Percentiles rank a stretch among this genome's conserved stretches.
Conservation (phyloP, 2,329 filamentous ascomycete genomes). For the Aureobasidium pullulans region DNA sequence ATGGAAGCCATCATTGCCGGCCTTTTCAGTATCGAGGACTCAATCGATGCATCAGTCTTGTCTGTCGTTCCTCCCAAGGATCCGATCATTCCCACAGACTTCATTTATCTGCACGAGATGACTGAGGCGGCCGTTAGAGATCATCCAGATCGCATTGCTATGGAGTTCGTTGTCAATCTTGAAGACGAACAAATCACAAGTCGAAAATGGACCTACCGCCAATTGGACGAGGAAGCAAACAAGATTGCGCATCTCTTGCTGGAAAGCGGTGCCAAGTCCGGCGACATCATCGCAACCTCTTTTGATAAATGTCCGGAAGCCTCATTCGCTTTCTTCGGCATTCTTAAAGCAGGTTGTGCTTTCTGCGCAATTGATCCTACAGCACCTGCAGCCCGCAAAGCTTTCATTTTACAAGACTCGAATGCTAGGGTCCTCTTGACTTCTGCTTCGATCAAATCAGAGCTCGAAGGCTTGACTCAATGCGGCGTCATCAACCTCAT, state of each 20-base stretch:
- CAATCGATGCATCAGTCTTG: constrained; percentile 41
- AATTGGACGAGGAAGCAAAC: constrained; percentile 66
- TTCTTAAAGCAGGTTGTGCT: constrained; percentile 73
- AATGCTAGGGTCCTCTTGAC: constrained; percentile 55
- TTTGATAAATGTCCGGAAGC: constrained; percentile 83
- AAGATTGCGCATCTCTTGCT: constrained; percentile 60
- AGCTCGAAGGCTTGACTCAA: constrained; percentile 1
- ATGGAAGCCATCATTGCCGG: constrained; percentile 60
- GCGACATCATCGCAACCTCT: constrained; percentile 64
- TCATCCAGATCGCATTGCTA: constrained; percentile 55
- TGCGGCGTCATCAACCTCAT: constrained; percentile 40
- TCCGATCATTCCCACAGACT: constrained; percentile 49
- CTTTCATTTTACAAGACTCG: constrained; percentile 73
- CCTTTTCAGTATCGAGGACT: constrained; percentile 35
- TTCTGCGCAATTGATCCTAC: constrained; percentile 74
- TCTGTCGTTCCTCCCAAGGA: constrained; percentile 60
- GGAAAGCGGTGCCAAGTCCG: constrained; percentile 41
- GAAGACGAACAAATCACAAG: constrained; percentile 39
- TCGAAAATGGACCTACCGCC: constrained; percentile 63
- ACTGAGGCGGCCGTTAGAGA: constrained; percentile 56
- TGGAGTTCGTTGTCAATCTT: constrained; percentile 59
- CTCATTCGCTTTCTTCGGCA: constrained; percentile 72
- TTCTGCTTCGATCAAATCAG: constrained; percentile 21
- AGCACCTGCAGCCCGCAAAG: constrained; percentile 64
- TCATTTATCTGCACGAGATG: constrained; percentile 65